Conservation (phyloP, 768 basidiomycete genomes). For the Erythrobasidium yunnanense region DNA sequence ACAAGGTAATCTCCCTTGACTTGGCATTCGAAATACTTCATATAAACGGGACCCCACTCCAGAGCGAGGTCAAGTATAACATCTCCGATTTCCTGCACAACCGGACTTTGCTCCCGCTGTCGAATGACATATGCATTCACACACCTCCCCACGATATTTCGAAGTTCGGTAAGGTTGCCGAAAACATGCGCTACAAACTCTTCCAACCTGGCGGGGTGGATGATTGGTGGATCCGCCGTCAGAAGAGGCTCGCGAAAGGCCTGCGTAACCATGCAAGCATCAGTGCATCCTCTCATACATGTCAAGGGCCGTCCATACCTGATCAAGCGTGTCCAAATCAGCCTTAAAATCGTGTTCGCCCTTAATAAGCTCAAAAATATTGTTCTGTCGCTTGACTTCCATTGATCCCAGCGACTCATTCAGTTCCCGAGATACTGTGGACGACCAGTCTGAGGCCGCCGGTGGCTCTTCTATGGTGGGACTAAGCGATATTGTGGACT, state of each 20-base stretch:
- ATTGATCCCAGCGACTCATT: slow-evolving; percentile 59
- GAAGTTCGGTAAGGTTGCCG: slow-evolving; percentile 74
- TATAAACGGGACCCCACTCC: slow-evolving; percentile 77
- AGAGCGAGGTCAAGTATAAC: slow-evolving; percentile 76
- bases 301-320: slow-evolving; percentile 45
- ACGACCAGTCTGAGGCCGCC: slow-evolving; percentile 61
- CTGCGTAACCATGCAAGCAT: slow-evolving; percentile 41
- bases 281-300: neutral
- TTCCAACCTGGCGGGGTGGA: slow-evolving; percentile 53
- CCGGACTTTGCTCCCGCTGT: slow-evolving; percentile 70
- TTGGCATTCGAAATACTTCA: slow-evolving; percentile 49
- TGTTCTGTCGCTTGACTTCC: slow-evolving; percentile 51
- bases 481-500: neutral
- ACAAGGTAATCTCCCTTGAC: slow-evolving; percentile 75
- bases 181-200: slow-evolving; percentile 84
- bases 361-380: slow-evolving; percentile 75
- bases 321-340: slow-evolving; percentile 73
- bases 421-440: slow-evolving; percentile 62
- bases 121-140: slow-evolving; percentile 76
- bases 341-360: slow-evolving; percentile 81
- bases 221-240: slow-evolving; percentile 62
- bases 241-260: slow-evolving; percentile 69
- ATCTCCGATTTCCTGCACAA: slow-evolving; percentile 77
- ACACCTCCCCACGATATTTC: slow-evolving; percentile 68
- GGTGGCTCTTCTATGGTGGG: slow-evolving; percentile 3